Conservation (phyloP, 352 stramenopile species). For the Pythium coloratum region DNA sequence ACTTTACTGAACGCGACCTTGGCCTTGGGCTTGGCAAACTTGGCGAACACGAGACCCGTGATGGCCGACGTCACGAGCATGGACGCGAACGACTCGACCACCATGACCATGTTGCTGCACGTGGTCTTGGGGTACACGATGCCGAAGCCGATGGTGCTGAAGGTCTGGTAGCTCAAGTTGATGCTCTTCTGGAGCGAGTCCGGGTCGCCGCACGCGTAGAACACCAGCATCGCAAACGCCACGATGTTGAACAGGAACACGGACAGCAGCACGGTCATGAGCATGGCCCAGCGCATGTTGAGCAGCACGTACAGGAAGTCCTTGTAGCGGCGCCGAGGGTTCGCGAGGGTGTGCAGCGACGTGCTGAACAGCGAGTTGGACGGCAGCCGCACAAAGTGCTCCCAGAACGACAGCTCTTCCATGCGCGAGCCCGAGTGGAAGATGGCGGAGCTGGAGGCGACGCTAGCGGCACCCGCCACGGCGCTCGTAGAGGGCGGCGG, state of each 20-base stretch:
- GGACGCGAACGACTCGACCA: constrained; percentile 75
- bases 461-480: background rate
- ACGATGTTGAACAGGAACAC: constrained; percentile 71
- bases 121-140: constrained; percentile 65
- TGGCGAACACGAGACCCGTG: constrained; percentile 82
- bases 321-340: constrained; percentile 75
- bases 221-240: constrained; percentile 51
- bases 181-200: constrained; percentile 59
- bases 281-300: constrained; percentile 80
- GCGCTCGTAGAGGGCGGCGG: constrained; percentile 2
- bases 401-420: constrained; percentile 68
- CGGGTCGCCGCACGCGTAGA: constrained; percentile 53
- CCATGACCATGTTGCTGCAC: constrained; percentile 72
- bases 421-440: constrained; percentile 67
- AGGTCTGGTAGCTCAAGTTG: constrained; percentile 83
- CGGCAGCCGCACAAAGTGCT: constrained; percentile 66
- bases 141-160: constrained; percentile 84
- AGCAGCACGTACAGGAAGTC: constrained; percentile 83
- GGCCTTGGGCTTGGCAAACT: constrained; percentile 76
- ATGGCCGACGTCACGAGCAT: constrained; percentile 82
- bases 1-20: constrained; percentile 83
- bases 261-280: constrained; percentile 55
- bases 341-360: constrained; percentile 50
- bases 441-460: constrained; percentile 35
- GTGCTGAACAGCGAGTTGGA: constrained; percentile 72